Evolutionary conservation across 1,139 yeast genomes (phyloP).

Genomic region (Sugiyamaella xylanicola): DNA sequence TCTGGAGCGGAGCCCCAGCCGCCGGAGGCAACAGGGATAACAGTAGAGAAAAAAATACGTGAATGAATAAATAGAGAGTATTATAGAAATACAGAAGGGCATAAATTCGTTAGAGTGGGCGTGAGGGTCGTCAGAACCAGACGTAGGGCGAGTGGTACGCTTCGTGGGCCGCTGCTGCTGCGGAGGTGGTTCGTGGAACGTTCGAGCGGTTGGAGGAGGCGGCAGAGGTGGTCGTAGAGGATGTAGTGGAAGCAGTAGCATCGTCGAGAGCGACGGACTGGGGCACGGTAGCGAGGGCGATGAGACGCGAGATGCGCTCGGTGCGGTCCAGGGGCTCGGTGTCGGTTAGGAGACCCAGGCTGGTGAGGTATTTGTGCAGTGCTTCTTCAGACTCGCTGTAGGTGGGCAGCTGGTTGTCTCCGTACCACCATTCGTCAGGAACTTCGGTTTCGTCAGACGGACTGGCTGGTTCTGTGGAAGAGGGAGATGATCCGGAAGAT

Average conservation of each 20-base stretch:
- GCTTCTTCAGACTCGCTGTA: slow-evolving; percentile 38
- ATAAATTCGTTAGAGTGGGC: neutral
- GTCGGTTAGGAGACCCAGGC: slow-evolving; percentile 30
- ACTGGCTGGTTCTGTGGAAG: too few species aligned
- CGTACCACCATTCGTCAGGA: slow-evolving; percentile 36
- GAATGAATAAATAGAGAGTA: slow-evolving; percentile 3
- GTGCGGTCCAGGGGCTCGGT: slow-evolving; percentile 20
- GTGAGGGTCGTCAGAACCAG: slow-evolving; percentile 19
- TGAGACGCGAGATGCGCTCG: slow-evolving; percentile 21
- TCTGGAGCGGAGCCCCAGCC: neutral
- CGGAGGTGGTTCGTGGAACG: slow-evolving; percentile 3
- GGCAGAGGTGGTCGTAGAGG: too few species aligned
- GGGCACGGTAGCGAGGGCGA: slow-evolving; percentile 21
- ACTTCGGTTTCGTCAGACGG: too few species aligned
- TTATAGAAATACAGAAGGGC: slow-evolving; percentile 10
- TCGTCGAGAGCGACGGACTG: slow-evolving; percentile 18
- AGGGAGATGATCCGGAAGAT: neutral
- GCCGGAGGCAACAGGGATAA: neutral
- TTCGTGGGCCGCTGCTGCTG: slow-evolving; percentile 13
- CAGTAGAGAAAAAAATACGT: too few species aligned
- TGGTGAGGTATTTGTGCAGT: slow-evolving; percentile 32
- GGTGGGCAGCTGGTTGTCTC: slow-evolving; percentile 35
- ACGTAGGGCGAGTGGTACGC: slow-evolving; percentile 24
- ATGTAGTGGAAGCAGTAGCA: neutral
- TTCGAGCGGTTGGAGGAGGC: neutral